Percentiles rank a stretch among this genome's conserved stretches.
Conservation (phyloP, 2,329 filamentous ascomycete species). For the Microsporum canis region DNA sequence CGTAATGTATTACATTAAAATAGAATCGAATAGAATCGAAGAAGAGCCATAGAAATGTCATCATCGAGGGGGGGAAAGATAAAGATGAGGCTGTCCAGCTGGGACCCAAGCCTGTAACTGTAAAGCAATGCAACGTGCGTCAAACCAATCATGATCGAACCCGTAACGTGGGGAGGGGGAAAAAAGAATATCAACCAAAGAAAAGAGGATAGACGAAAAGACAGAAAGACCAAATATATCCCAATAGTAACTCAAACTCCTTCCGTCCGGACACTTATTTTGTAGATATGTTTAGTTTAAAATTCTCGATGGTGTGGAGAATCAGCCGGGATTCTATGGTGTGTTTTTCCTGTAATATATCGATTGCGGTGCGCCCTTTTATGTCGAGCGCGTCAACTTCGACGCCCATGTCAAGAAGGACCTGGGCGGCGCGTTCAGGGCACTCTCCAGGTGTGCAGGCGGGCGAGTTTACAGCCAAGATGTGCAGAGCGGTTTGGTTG, state of each 20-base stretch:
- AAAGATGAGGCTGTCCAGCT: background rate
- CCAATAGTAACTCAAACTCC: too few relatives aligned
- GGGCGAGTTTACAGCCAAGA: background rate
- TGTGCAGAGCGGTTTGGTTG: background rate
- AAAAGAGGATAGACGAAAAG: background rate
- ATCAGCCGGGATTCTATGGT: conserved; percentile 3
- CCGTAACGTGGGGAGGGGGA: background rate
- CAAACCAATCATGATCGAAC: background rate
- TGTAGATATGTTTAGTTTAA: background rate
- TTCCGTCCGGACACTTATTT: background rate
- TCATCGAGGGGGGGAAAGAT: background rate
- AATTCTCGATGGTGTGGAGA: conserved; percentile 1
- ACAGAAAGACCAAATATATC: background rate
- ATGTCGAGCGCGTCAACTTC: background rate
- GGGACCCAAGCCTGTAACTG: background rate
- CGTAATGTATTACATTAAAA: conserved; percentile 1
- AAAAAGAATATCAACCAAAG: background rate
- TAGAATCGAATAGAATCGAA: background rate
- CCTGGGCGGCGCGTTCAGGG: background rate
- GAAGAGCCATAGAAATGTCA: background rate
- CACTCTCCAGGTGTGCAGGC: background rate
- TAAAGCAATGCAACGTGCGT: background rate
- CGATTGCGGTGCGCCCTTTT: background rate
- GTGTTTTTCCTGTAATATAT: background rate
- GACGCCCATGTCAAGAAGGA: background rate